Conservation (phyloP, 441 rosid genomes). For the Pelargonium fulgidum region DNA sequence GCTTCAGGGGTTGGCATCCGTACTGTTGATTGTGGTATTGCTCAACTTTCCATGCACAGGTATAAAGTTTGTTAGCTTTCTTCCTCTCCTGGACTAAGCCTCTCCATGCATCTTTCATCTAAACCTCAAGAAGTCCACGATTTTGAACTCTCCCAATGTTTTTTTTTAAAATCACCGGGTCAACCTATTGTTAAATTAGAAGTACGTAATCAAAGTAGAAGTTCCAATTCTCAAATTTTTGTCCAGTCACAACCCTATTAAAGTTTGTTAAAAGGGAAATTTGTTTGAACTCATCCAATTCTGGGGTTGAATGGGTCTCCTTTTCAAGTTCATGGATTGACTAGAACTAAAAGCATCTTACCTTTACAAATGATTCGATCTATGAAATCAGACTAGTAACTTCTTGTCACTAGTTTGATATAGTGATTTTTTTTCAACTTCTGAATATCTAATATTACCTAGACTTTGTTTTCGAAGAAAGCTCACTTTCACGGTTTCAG, state of each 20-base stretch:
- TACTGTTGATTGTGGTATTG: conserved; percentile 89
- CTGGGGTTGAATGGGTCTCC: not conserved
- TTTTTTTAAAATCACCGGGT: not conserved
- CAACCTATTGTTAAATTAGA: not conserved
- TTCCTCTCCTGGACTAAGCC: not conserved
- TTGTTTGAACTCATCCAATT: not conserved
- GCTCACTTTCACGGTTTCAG: not conserved
- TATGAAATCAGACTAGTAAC: not conserved
- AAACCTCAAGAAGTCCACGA: not conserved
- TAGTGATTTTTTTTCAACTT: not conserved
- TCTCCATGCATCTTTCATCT: not conserved
- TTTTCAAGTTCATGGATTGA: not conserved
- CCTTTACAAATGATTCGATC: not conserved
- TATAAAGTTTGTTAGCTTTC: conserved; percentile 20
- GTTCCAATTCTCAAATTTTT: not conserved
- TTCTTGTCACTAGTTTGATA: not conserved
- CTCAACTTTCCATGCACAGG: conserved; percentile 99
- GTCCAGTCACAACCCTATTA: not conserved
- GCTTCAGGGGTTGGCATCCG: conserved; percentile 90
- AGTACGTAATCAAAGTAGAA: not conserved
- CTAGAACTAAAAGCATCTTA: not conserved
- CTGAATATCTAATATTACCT: not conserved
- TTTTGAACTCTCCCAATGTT: not conserved
- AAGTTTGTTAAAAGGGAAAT: not conserved
- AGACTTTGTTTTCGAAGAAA: not conserved